These are phyloP conservation scores for Podospora didyma DNA, from an alignment of 495 filamentous ascomycete genomes.

Conservation along the genomic window DNA sequence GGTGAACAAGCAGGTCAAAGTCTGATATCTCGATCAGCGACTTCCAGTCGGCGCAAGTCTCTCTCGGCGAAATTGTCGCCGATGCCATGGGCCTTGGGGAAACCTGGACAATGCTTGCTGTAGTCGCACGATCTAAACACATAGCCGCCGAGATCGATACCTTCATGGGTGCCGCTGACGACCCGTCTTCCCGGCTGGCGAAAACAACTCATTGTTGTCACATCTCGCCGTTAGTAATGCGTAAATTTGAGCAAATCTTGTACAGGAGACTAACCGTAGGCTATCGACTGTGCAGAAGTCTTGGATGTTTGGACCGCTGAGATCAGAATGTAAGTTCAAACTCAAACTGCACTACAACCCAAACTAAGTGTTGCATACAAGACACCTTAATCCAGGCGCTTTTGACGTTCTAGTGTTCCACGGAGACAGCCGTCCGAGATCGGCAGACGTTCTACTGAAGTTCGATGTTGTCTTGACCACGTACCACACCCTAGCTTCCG, in stretches of 20 bases:
- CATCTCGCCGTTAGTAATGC: background rate
- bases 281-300: background rate
- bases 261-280: too few species aligned
- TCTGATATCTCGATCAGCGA: background rate
- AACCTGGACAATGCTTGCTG: background rate
- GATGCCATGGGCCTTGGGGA: background rate
- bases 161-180: background rate
- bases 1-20: background rate
- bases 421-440: background rate
- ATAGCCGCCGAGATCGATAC: background rate
- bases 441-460: background rate
- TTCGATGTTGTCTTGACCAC: background rate
- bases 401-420: background rate
- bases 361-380: background rate
- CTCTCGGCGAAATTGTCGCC: background rate
- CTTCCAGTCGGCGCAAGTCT: background rate
- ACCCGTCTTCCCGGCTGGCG: background rate
- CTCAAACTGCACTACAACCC: background rate
- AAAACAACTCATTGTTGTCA: background rate
- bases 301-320: background rate
- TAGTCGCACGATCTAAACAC: background rate
- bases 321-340: background rate
- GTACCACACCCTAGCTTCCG: background rate
- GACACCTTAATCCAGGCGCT: background rate
- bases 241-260: background rate